Evolutionary conservation across 192 early-diverging fungal species (phyloP).

Genomic region (Podila horticola): DNA sequence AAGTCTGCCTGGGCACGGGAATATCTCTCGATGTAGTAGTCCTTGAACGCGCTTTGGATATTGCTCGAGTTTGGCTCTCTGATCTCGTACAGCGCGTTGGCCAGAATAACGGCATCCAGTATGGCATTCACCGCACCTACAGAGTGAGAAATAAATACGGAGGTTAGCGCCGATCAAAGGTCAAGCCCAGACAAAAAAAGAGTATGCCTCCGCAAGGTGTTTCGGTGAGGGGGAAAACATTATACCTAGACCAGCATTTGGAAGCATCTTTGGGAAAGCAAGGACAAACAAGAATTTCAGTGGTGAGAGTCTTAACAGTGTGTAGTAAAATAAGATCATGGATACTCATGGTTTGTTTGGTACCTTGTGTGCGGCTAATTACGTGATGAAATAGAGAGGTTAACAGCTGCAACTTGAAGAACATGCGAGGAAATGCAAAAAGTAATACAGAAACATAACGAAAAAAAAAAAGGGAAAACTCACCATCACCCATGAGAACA

Average conservation of each 20-base stretch:
- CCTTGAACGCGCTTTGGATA: slow-evolving; percentile 14
- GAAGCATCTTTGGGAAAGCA: slow-evolving; percentile 10
- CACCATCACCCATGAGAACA: too few species aligned
- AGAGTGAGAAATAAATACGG: neutral
- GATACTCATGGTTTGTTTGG: too few species aligned
- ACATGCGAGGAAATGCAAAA: too few species aligned
- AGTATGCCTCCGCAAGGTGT: too few species aligned
- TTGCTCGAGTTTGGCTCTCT: neutral
- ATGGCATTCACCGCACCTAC: slow-evolving; percentile 31
- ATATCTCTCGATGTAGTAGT: slow-evolving; percentile 12
- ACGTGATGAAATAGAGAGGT: too few species aligned
- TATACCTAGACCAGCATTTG: slow-evolving; percentile 12
- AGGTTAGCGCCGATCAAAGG: neutral
- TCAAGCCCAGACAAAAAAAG: neutral
- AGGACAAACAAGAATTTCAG: neutral
- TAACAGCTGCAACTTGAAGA: too few species aligned
- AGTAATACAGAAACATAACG: too few species aligned
- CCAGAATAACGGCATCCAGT: slow-evolving; percentile 17
- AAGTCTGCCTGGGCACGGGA: neutral
- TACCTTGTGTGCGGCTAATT: too few species aligned
- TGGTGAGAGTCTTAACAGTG: too few species aligned
- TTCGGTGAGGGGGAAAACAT: neutral
- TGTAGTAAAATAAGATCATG: too few species aligned
- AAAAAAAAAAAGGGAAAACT: too few species aligned
- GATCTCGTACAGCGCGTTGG: slow-evolving; percentile 23